phyloP scores from a whole-genome alignment of 2,329 filamentous ascomycete species.

The Aspergillus phoenicis region DNA sequence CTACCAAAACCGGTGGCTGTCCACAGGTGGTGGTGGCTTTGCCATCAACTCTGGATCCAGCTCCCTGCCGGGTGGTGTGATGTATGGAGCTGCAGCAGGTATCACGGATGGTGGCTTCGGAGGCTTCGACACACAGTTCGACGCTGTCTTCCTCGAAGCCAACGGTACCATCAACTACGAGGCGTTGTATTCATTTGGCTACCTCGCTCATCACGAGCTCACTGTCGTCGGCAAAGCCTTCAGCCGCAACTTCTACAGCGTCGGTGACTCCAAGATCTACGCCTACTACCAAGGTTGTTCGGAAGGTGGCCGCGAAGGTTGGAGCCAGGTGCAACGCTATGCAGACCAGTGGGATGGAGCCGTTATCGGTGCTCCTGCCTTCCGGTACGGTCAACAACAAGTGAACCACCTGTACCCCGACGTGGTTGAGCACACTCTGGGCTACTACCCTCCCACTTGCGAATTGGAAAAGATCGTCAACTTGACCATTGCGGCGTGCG shows the following conservation, averaged over 20 bases:
- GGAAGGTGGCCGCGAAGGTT: constrained; percentile 57
- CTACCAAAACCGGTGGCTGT: constrained; percentile 51
- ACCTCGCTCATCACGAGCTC: constrained; percentile 57
- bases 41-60: background rate
- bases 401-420: constrained; percentile 45
- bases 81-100: constrained; percentile 47
- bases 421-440: constrained; percentile 43
- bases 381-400: constrained; percentile 49
- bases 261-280: constrained; percentile 31
- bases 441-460: constrained; percentile 48
- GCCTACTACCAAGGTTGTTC: constrained; percentile 59
- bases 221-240: constrained; percentile 50
- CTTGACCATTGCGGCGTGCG: constrained; percentile 57
- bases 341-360: constrained; percentile 51
- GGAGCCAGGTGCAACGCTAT: constrained; percentile 56
- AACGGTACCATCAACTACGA: constrained; percentile 50
- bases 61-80: constrained; percentile 40
- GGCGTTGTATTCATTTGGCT: constrained; percentile 40
- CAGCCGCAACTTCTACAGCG: constrained; percentile 45
- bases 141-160: constrained; percentile 29
- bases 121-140: constrained; percentile 32
- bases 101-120: constrained; percentile 50
- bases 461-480: constrained; percentile 47
- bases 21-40: constrained; percentile 40
- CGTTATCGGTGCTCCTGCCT: constrained; percentile 51